These are phyloP conservation scores for Chrysoporthe puriensis DNA, from an alignment of 2,329 filamentous ascomycete species.

Conservation along the genomic window DNA sequence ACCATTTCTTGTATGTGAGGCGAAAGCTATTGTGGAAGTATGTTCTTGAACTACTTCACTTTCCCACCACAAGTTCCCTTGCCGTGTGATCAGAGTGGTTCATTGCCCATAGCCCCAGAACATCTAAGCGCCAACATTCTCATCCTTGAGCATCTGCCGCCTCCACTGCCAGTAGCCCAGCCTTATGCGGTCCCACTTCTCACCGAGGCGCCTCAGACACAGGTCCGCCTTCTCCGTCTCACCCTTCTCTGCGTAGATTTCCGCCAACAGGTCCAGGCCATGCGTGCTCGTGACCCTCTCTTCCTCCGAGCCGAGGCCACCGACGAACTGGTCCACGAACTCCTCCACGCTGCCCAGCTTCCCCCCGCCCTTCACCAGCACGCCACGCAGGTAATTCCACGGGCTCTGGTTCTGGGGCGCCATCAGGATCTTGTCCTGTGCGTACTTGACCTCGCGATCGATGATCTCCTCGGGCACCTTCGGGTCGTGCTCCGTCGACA, in stretches of 20 bases:
- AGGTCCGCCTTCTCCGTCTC: slow-evolving; percentile 65
- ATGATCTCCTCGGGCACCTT: slow-evolving; percentile 65
- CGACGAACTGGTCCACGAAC: slow-evolving; percentile 58
- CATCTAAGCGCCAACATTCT: slow-evolving; percentile 12
- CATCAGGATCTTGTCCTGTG: slow-evolving; percentile 71
- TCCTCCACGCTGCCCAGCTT: slow-evolving; percentile 48
- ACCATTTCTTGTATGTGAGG: neutral
- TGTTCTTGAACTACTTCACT: neutral
- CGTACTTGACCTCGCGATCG: slow-evolving; percentile 75
- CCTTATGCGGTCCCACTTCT: slow-evolving; percentile 89
- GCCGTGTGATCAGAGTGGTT: neutral
- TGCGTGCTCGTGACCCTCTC: slow-evolving; percentile 65
- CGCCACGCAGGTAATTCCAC: slow-evolving; percentile 89
- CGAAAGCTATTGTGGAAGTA: neutral
- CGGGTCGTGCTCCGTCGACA: slow-evolving; percentile 56
- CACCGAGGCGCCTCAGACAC: slow-evolving; percentile 73
- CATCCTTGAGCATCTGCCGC: slow-evolving; percentile 49
- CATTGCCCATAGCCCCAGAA: neutral
- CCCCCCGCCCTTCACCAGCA: slow-evolving; percentile 68
- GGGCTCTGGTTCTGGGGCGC: slow-evolving; percentile 93
- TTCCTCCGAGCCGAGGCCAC: slow-evolving; percentile 45
- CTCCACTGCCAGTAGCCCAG: slow-evolving; percentile 91
- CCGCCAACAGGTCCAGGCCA: slow-evolving; percentile 72
- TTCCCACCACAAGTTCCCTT: neutral
- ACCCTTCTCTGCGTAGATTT: slow-evolving; percentile 63